Conservation (phyloP, 768 basidiomycete species). For the Bullera alba region DNA sequence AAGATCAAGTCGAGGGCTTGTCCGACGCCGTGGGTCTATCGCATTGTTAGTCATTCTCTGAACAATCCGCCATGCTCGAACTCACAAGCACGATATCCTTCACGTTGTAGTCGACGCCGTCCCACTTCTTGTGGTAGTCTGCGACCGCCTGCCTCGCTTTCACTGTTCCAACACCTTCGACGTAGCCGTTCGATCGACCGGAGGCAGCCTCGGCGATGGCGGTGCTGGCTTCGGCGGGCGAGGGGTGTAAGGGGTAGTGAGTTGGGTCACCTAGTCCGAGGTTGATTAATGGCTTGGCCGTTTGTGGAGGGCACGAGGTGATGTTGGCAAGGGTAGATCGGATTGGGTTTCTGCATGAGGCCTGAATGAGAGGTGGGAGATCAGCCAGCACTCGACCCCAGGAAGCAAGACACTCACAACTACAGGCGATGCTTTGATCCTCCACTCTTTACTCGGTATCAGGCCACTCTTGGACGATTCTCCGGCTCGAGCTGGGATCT, state of each 20-base stretch:
- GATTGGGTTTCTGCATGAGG: no score
- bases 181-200: slow-evolving; percentile 45
- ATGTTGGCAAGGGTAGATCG: slow-evolving; percentile 33
- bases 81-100: slow-evolving; percentile 40
- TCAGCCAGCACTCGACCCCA: no score
- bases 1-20: slow-evolving; percentile 46
- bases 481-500: no score
- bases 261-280: slow-evolving; percentile 46
- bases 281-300: slow-evolving; percentile 44
- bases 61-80: not conserved
- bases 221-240: slow-evolving; percentile 30
- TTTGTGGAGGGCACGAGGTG: slow-evolving; percentile 23
- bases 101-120: slow-evolving; percentile 28
- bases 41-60: not conserved
- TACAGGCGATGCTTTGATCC: no score
- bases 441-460: no score
- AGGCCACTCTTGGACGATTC: no score
- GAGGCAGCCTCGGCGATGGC: slow-evolving; percentile 33
- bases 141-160: slow-evolving; percentile 42
- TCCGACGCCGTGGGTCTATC: slow-evolving; percentile 45
- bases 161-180: slow-evolving; percentile 32
- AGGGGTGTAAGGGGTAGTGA: slow-evolving; percentile 41
- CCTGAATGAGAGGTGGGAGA: no score
- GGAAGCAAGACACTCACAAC: no score
- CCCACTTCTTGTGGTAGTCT: slow-evolving; percentile 44